Conservation (phyloP, 495 filamentous ascomycete genomes). For the Cercophora scortea region DNA sequence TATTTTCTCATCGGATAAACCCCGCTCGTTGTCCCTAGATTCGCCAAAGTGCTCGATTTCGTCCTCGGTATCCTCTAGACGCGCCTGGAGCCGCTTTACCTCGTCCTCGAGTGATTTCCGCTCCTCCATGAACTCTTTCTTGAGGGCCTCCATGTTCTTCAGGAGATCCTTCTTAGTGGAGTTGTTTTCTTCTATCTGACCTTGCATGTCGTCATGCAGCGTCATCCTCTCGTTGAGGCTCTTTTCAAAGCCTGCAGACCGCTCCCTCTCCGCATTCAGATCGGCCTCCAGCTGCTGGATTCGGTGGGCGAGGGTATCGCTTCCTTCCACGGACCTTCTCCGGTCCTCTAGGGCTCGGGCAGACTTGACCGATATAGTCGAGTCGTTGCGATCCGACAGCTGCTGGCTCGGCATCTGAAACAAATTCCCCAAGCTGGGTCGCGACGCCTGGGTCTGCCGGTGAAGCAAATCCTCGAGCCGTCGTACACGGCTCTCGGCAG, state of each 20-base stretch:
- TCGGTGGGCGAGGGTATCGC: slow-evolving; percentile 39
- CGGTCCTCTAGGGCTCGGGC: slow-evolving; percentile 27
- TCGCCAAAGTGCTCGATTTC: slow-evolving; percentile 81
- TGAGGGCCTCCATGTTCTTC: slow-evolving; percentile 85
- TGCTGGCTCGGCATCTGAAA: slow-evolving; percentile 44
- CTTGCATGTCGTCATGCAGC: slow-evolving; percentile 56
- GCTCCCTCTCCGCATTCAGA: slow-evolving; percentile 49
- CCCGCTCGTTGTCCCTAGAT: slow-evolving; percentile 69
- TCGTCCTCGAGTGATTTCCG: slow-evolving; percentile 73
- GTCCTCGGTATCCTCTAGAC: slow-evolving; percentile 81
- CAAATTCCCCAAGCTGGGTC: slow-evolving; percentile 59
- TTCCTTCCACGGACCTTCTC: slow-evolving; percentile 26
- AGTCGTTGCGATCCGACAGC: slow-evolving; percentile 30
- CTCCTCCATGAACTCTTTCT: slow-evolving; percentile 80
- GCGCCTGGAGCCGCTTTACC: slow-evolving; percentile 62
- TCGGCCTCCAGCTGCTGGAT: slow-evolving; percentile 79
- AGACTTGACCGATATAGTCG: slow-evolving; percentile 33
- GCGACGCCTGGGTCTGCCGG: slow-evolving; percentile 65
- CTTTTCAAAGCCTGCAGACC: slow-evolving; percentile 46
- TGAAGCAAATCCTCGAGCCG: slow-evolving; percentile 92
- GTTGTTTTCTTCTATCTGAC: slow-evolving; percentile 70
- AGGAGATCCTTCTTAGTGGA: slow-evolving; percentile 92
- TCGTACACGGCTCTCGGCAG: slow-evolving; percentile 82
- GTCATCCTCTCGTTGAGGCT: slow-evolving; percentile 51
- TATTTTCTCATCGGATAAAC: slow-evolving; percentile 57